These are phyloP conservation scores for Thinopyrum elongatum DNA, from an alignment of 176 grass and related monocot genomes.

Conservation along the genomic window DNA sequence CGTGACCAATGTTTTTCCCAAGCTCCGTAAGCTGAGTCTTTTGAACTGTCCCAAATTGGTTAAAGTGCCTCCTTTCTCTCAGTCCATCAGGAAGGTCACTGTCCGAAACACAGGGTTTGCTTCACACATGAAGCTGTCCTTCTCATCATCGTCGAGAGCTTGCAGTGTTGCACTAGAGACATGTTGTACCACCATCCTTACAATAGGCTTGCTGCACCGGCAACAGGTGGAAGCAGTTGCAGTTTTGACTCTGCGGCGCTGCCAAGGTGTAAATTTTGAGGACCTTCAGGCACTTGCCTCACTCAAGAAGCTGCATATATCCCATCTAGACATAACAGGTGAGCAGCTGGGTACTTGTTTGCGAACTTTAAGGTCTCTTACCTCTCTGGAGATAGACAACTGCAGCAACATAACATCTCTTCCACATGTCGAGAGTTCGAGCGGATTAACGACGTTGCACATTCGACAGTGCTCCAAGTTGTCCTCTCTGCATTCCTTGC, in stretches of 20 bases:
- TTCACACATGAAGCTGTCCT: slow-evolving; percentile 35
- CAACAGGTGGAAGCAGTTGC: slow-evolving; percentile 28
- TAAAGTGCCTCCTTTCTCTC: slow-evolving; percentile 35
- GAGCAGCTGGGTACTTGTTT: slow-evolving; percentile 30
- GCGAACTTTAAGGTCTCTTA: slow-evolving; percentile 1
- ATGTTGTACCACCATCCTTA: slow-evolving; percentile 19
- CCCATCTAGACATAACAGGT: slow-evolving; percentile 32
- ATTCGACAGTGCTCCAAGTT: slow-evolving; percentile 45
- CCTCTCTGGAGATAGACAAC: slow-evolving; percentile 36
- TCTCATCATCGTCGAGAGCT: slow-evolving; percentile 14
- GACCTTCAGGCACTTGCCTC: slow-evolving; percentile 31
- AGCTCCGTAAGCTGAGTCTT: slow-evolving; percentile 39
- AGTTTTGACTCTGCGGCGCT: slow-evolving; percentile 38
- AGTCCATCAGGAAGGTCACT: neutral
- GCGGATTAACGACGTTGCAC: slow-evolving; percentile 27
- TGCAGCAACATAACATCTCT: slow-evolving; percentile 42
- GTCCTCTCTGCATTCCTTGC: slow-evolving; percentile 30
- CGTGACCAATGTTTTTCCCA: neutral
- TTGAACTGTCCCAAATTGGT: slow-evolving; percentile 38
- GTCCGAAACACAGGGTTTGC: slow-evolving; percentile 28
- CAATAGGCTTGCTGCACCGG: slow-evolving; percentile 40
- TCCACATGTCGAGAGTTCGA: slow-evolving; percentile 31
- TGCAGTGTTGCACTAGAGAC: slow-evolving; percentile 34
- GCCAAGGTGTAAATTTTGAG: slow-evolving; percentile 23
- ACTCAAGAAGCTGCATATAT: slow-evolving; percentile 41